Conservation (phyloP, 2,329 filamentous ascomycete species). For the Fusarium palustre region DNA sequence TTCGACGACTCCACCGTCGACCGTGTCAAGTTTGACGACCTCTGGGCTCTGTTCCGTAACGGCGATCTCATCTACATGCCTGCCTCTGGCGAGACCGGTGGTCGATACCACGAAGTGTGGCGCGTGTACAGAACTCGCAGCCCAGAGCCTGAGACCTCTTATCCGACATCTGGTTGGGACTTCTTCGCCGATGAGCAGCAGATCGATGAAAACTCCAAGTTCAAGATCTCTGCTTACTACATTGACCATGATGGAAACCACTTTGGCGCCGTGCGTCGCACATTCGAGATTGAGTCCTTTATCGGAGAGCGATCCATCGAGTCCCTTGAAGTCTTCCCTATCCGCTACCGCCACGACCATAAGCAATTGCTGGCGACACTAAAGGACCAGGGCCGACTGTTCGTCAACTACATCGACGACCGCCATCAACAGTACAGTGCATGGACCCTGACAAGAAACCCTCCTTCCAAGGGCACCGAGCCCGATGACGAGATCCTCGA, state of each 20-base stretch:
- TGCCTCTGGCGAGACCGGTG: conserved; percentile 49
- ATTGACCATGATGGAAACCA: conserved; percentile 56
- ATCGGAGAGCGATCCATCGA: conserved; percentile 54
- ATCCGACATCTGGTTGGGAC: conserved; percentile 51
- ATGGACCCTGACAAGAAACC: conserved; percentile 57
- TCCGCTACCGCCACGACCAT: conserved; percentile 54
- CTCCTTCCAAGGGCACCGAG: conserved; percentile 45
- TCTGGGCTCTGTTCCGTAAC: conserved; percentile 57
- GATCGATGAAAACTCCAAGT: conserved; percentile 47
- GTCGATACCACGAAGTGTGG: conserved; percentile 56
- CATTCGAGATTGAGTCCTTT: conserved; percentile 54
- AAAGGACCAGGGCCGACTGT: conserved; percentile 51
- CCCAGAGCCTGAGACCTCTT: conserved; percentile 49
- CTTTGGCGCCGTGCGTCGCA: conserved; percentile 54
- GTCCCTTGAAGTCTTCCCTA: conserved; percentile 54
- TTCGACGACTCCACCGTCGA: conserved; percentile 47
- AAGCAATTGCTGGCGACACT: conserved; percentile 51
- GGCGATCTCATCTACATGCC: conserved; percentile 59
- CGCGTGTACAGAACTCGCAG: conserved; percentile 52
- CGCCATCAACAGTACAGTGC: conserved; percentile 56
- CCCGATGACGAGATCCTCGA: conserved; percentile 52
- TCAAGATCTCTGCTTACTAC: conserved; percentile 56
- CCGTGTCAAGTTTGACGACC: conserved; percentile 55
- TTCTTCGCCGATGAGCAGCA: conserved; percentile 53
- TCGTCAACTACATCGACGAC: conserved; percentile 51